Evolutionary conservation across 2,329 filamentous ascomycete genomes (phyloP), one percentile per base, ranked within the genome.

Genomic region (Botrytis cinerea): DNA sequence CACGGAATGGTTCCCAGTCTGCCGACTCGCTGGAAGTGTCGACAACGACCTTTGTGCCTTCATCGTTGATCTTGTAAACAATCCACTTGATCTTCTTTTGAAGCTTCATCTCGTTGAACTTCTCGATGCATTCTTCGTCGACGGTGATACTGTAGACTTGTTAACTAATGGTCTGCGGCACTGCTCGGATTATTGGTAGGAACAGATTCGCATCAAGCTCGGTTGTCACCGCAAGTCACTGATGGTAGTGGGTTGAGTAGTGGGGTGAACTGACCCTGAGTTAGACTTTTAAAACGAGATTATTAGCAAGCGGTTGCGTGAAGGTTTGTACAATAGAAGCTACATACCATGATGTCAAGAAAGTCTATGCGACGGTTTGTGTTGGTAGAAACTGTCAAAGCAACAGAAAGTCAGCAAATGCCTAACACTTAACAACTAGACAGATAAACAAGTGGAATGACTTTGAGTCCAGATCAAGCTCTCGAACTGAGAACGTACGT

Each of bases 21-120:
- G 84, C 84, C 79, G 90, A 86, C 75, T 84, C 85, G 74, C 90
- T 92, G 72, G 89, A 87, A 82, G 93, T 90, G 84, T 95, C 93
- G 79, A 96, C 89, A 74, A 92, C 90, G 82, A 96, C 94, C 85
- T 93, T 84, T 85, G 91, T 93, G 88, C 90, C 90, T 86, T 94
- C 88, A 84, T 95, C 92, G 77, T 90, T 91, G 82, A 96, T 90
- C 88, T 94, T 94, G 91, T 89, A 95, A 87, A 96, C 90, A 86
- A 96, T 92, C 88, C 89, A 97, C 86, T 94, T 95, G 86, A 90
- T 87, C 86, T 89, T 90, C 85, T 94, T 94, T 84, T 85, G 87
- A 79, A 94, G 90, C 89, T 95, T 95, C 78, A 95, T 88, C 79
- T 95, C 91, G 84, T 95, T 94, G 88, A 91, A 95, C 77, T 83